Evolutionary conservation across 176 grass and related monocot species (phyloP).

Genomic region (Urochloa ruziziensis): DNA sequence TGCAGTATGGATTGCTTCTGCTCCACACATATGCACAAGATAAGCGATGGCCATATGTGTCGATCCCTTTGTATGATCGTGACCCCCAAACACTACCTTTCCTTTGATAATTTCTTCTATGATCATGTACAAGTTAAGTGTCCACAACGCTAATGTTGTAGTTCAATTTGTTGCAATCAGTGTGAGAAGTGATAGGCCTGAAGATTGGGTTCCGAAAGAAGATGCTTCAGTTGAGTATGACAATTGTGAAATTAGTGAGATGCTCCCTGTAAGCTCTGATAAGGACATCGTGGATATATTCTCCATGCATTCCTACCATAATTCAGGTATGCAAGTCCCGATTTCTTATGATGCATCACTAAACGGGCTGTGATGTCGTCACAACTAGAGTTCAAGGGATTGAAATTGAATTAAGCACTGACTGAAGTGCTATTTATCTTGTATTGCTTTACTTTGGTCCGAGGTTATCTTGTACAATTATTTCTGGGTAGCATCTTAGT

Average conservation of each 20-base stretch:
- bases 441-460: neutral
- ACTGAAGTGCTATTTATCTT: neutral
- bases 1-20: conserved; percentile 82
- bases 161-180: conserved; percentile 48
- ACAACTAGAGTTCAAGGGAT: neutral
- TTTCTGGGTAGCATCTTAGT: neutral
- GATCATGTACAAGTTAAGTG: neutral
- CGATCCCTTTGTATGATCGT: conserved; percentile 72
- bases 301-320: conserved; percentile 36
- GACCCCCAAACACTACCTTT: neutral
- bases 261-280: conserved; percentile 22
- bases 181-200: conserved; percentile 65
- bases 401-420: neutral
- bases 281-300: conserved; percentile 57
- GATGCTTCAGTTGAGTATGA: conserved; percentile 14
- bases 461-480: neutral
- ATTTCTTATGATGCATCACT: neutral
- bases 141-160: neutral
- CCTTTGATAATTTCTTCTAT: neutral
- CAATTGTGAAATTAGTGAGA: conserved; percentile 23
- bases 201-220: conserved; percentile 83
- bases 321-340: conserved; percentile 16
- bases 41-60: conserved; percentile 84
- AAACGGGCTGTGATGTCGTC: neutral
- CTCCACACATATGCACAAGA: conserved; percentile 93